Evolutionary conservation across 2,329 filamentous ascomycete species (phyloP), one percentile per base, ranked within the genome.

Genomic region (Diaporthe sp.): DNA sequence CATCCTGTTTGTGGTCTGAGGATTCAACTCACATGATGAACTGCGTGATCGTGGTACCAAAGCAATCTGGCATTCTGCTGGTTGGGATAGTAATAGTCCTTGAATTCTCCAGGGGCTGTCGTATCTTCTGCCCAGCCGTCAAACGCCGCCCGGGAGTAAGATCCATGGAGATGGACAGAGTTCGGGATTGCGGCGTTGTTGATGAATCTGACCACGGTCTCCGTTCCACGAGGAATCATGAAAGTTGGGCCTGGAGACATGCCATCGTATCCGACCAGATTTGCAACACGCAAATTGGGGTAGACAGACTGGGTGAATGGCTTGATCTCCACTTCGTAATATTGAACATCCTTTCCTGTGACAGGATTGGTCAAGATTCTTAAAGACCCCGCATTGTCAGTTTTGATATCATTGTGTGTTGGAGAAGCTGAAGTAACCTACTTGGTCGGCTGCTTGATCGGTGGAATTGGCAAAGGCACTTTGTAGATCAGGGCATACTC

Each of bases 71-170:
- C 88, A 52, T 83, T 84, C 78, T 91, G 86, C 19, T 80, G 82
- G 78, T 91, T 92, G 13, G 89, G 89, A 77, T 90, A 92, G 79
- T 91, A 92, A 79, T 92, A 91, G 76, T 91, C 90, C 79, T 92
- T 91, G 81, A 87, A 90, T 77, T 91, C 82, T 0, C 88, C 88
- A 0, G 86, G 85, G 0, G 81, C 64, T 1, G 87, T 87, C n/a
- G 84, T 82, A 75, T 89, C 88, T 66, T 84, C 84, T 6, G 87
- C 87, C 86, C 86, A 88, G 0, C 87, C 87, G 76, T 89, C 87
- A 68, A 86, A 88, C 9, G 85, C 85, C 15, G 86, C 83, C 10
- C 85, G 82, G 45, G 86, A 86, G 52, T 84, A 88, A 17, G 87
- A 89, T 0, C 89, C 89, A 77, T 91, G 89, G 25, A 91, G 83